Base-by-base conservation (phyloP, 495 filamentous ascomycete species). In the Penicillium longicatenatum region DNA sequence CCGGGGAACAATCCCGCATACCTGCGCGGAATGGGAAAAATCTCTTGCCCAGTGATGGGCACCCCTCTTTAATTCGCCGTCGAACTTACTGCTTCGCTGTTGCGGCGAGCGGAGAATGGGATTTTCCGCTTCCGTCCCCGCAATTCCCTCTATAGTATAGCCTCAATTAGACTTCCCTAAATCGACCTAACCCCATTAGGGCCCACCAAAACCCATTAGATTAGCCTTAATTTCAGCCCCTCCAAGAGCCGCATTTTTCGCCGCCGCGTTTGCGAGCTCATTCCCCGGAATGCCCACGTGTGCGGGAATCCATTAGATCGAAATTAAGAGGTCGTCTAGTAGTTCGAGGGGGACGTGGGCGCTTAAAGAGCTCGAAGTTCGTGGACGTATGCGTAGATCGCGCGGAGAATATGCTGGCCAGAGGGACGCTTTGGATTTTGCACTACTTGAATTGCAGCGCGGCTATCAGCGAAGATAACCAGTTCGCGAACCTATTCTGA, bases 291-390 rank as follows among this genome's bases (percentile, higher is more conserved):
- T 33, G 24, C 54, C 54, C 24, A 29, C 16, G 14, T 57, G 54
- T 2, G 46, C 54, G 14, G 54, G 54, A 10, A 51, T 50, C 54
- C 46, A 51, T n/a, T 35, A 20, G 19, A 57, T 30, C 0, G 31
- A 26, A 1, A 26, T 39, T 20, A 9, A 31, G n/a, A n/a, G n/a
- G n/a, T n/a, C n/a, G n/a, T n/a, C n/a, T n/a, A n/a, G n/a, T n/a
- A n/a, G n/a, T 26, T 26, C 26, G 26, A 16, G 35, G 6, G 12
- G 16, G 35, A 1, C n/a, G 6, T 39, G 4, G 35, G 35, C 14
- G 35, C n/a, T 39, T 17, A 6, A 6, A 39, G 14, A 7, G 16
- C 2, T n/a, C 1, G 14, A 12, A n/a, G n/a, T n/a, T n/a, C n/a
- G n/a, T n/a, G n/a, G n/a, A n/a, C 6, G 14, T 39, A 7, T 0